Base-by-base conservation (phyloP, 176 grass and related monocot genomes). In the Aegilops bicornis region DNA sequence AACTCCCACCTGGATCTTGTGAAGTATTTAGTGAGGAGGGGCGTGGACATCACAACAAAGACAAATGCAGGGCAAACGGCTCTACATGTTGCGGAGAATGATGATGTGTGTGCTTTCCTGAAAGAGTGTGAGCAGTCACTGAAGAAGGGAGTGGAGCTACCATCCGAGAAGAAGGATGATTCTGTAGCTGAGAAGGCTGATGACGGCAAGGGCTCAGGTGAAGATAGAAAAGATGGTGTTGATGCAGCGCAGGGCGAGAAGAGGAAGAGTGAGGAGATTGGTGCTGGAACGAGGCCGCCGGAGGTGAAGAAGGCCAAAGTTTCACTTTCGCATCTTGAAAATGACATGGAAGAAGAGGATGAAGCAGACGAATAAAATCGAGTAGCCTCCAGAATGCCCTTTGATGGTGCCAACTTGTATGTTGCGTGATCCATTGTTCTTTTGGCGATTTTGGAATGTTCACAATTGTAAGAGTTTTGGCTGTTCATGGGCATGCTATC, bases 301-400 rank as follows among this genome's bases (percentile, higher is more conserved):
- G 80, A 88, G 50, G 32, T 59, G 22, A 98, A 98, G 61, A 95
- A 80, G 77, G 80, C 83, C 17, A 98, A 91, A 79, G 90, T 98
- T 86, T 94, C 93, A 69, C 91, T 98, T 77, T 87, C 91, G 66
- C 96, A 98, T 76, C 92, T 98, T 72, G 93, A 94, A 85, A 89
- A 94, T 52, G 93, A 98, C 77, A 78, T 59, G 24, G 79, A 87
- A 9, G 96, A 92, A 27, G 86, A 84, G 35, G 85, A 84, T n/a
- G 90, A 89, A 2, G 86, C 79, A 83, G 83, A 83, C 33, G 81
- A 63, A 29, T 82, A 69, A 79, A 84, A 2, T 22, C 24, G 1
- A 69, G 42, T 88, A 23, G 82, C 36, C 68, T 68, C 16, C 22
- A 69, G 29, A 27, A 63, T 40, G 27, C 22, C 63, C 11, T 36